These are phyloP conservation scores for Apiospora rasikravindrae DNA, from an alignment of 2,329 filamentous ascomycete species.

Conservation along the genomic window DNA sequence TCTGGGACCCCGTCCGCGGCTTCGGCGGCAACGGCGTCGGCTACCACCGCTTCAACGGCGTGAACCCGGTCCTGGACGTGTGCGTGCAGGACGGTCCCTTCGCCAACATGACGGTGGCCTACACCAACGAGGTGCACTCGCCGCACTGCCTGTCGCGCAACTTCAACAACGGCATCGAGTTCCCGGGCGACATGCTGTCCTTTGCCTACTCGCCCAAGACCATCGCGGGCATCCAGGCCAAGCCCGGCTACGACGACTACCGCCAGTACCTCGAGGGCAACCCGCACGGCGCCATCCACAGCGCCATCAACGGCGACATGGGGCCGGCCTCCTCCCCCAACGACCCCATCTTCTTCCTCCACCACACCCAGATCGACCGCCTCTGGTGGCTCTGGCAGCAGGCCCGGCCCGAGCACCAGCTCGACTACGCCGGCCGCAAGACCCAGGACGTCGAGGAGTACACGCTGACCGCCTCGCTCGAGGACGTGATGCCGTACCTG, in stretches of 20 bases:
- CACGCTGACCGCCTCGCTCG: no score
- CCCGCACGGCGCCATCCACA: constrained; percentile 36
- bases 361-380: constrained; percentile 20
- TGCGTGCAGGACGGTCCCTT: background rate
- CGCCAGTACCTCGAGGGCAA: constrained; percentile 31
- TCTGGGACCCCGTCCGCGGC: constrained; percentile 7
- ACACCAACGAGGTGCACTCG: background rate
- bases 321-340: constrained; percentile 33
- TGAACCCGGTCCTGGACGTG: background rate
- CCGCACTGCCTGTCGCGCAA: constrained; percentile 10
- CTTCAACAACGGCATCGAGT: background rate
- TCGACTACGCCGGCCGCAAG: no score
- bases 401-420: no score
- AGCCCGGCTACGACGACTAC: constrained; percentile 19
- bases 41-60: background rate
- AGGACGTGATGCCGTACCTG: no score
- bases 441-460: no score
- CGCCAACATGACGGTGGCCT: background rate
- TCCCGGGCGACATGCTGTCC: constrained; percentile 19
- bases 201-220: background rate
- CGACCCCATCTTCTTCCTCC: constrained; percentile 24
- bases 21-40: constrained; percentile 11
- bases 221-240: background rate
- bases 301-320: constrained; percentile 35
- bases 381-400: constrained; percentile 9